These are phyloP conservation scores for Boletus vinaceobasis DNA, from an alignment of 768 basidiomycete genomes.

Conservation along the genomic window DNA sequence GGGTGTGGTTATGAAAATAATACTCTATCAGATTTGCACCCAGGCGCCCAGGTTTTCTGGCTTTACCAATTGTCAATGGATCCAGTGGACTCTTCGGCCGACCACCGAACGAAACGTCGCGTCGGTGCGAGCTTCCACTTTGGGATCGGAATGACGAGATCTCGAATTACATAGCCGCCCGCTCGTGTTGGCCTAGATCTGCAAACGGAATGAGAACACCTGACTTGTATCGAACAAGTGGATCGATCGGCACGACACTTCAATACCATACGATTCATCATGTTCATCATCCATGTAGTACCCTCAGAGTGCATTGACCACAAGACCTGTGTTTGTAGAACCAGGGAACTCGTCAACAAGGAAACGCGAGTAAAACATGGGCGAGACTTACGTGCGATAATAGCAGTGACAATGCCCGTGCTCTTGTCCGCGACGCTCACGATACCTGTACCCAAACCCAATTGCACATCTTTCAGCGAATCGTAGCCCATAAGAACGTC, in stretches of 20 bases:
- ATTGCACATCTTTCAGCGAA: slow-evolving; percentile 91
- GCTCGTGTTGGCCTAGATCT: slow-evolving; percentile 72
- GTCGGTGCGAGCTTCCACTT: slow-evolving; percentile 82
- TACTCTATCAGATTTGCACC: slow-evolving; percentile 48
- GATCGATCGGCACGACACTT: slow-evolving; percentile 75
- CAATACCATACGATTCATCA: slow-evolving; percentile 98
- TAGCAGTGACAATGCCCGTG: slow-evolving; percentile 91
- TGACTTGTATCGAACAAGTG: neutral
- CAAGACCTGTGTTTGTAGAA: slow-evolving; percentile 99
- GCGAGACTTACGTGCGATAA: slow-evolving; percentile 66
- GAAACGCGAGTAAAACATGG: neutral
- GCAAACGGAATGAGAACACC: slow-evolving; percentile 5
- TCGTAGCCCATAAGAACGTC: slow-evolving; percentile 99
- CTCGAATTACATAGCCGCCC: no score
- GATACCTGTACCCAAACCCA: slow-evolving; percentile 96
- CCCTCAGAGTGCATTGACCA: slow-evolving; percentile 95
- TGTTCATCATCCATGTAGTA: slow-evolving; percentile 99
- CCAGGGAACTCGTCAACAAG: slow-evolving; percentile 32
- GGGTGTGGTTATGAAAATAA: slow-evolving; percentile 4
- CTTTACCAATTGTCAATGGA: slow-evolving; percentile 52
- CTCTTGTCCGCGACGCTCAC: slow-evolving; percentile 99
- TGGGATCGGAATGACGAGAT: slow-evolving; percentile 93
- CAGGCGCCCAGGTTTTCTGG: slow-evolving; percentile 74
- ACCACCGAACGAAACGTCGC: slow-evolving; percentile 88
- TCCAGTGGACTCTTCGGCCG: slow-evolving; percentile 65